Evolutionary conservation across 495 filamentous ascomycete genomes (phyloP), one percentile per base, ranked within the genome.

Genomic region (Elaphomyces granulatus): DNA sequence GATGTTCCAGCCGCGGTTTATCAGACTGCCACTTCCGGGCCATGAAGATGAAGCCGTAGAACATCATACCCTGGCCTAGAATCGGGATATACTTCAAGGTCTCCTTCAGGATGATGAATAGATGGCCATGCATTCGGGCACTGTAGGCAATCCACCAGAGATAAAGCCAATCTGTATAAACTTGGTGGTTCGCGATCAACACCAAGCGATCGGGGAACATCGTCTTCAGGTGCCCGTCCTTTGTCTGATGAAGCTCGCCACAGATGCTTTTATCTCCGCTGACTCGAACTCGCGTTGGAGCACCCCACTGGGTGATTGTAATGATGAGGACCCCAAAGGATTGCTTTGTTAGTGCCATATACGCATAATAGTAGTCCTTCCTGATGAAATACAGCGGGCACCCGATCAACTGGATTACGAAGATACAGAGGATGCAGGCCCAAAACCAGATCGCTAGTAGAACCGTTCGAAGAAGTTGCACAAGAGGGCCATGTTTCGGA

Each of bases 161-260:
- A 49, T 81, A 81, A 7, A 80, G 59, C 77, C 77, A 81, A 40
- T 81, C 77, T 7, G 75, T 78, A 52, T 81, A 81, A 8, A 81
- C 71, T 50, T 80, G 75, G 46, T 81, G 77, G 37, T 81, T 81
- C 8, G 77, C 64, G 37, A 81, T 75, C 52, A 81, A 40, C 34
- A 81, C 66, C 38, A 78, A 47, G 15, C 77, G 64, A 52, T 78
- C 70, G 4, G 74, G 71, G 41, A 81, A 80, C 23, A 63, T 43
- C 14, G 69, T 70, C 46, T 66, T 60, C 21, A 81, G 49, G 38
- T 61, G 51, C 3, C 77, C 77, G 54, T 75, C 71, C 36, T 57
- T 52, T 0, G 64, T 62, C 39, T 71, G 51, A 42, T 68, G 57
- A 20, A 81, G 47, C 51, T 79, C 71, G 2, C 72, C 74, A 36